Base-by-base conservation (phyloP, 2,329 filamentous ascomycete genomes). In the Grosmannia clavigera region DNA sequence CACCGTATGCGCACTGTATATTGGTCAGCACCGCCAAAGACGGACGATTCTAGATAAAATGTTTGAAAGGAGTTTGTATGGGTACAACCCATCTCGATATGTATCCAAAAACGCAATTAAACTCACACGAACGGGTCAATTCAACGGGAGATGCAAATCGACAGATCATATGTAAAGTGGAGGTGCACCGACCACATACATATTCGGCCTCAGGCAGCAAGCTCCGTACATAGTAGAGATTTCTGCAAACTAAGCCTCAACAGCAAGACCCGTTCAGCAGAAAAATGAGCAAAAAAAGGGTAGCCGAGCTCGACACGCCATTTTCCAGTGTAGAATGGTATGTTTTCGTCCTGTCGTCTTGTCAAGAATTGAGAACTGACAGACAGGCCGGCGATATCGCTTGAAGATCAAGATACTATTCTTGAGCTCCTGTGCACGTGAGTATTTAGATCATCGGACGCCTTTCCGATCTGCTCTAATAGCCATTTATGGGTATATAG, bases 391-490 rank as follows among this genome's bases (percentile, higher is more conserved):
- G 70, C 77, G 51, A 76, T 87, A 52, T 74, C 76, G 2, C 68
- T 72, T 22, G 74, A 81, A 56, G 76, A 87, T 58, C 84, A 88
- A 69, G 79, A 85, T 58, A 76, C 78, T 4, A 85, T 88, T 46
- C 68, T 88, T 11, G 84, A 88, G 63, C 74, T 90, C 56, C 75
- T 88, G 5, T 87, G 81, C 79, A 80, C 76, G 86, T 88, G 77
- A 66, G 74, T 65, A 16, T 3, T 5, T 29, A 5, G 9, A 25
- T 27, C 27, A 11, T 56, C 11, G 33, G 11, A 5, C 25, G 12
- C 14, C 25, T 2, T 52, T 19, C 4, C 3, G 33, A 7, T 5
- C 5, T 52, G 4, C 25, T 22, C 54, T 52, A n/a, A 33, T 31
- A 31, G 22, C 1, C 5, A 2, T 16, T 12, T 40, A 40, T 40